Conservation (phyloP, 2,329 filamentous ascomycete species). For the Emmonsiellopsis sp. region DNA sequence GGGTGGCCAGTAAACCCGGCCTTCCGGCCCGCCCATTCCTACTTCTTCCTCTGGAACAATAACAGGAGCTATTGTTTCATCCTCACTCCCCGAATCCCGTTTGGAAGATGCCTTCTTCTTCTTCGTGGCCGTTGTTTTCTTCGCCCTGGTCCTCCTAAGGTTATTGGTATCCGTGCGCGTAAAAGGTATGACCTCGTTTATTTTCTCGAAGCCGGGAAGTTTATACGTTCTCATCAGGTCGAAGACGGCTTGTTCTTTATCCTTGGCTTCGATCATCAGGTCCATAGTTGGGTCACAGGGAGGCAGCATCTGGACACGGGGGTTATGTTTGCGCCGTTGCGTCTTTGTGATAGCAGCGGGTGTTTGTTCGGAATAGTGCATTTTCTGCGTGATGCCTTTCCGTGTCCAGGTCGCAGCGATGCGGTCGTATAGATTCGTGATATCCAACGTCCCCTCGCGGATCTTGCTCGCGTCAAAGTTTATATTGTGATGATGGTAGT, state of each 20-base stretch:
- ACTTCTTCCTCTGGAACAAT: slow-evolving; percentile 59
- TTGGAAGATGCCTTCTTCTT: slow-evolving; percentile 26
- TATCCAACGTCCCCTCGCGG: slow-evolving; percentile 76
- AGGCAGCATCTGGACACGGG: slow-evolving; percentile 68
- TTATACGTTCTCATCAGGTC: slow-evolving; percentile 85
- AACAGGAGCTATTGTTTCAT: slow-evolving; percentile 35
- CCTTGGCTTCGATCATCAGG: slow-evolving; percentile 98
- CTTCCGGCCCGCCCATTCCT: slow-evolving; percentile 74
- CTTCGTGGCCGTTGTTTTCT: slow-evolving; percentile 36
- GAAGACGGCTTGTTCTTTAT: slow-evolving; percentile 94
- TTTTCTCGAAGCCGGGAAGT: slow-evolving; percentile 65
- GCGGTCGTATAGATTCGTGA: slow-evolving; percentile 62
- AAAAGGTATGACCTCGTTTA: slow-evolving; percentile 70
- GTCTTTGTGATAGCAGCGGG: slow-evolving; percentile 65
- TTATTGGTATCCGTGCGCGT: slow-evolving; percentile 67
- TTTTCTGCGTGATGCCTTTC: slow-evolving; percentile 84
- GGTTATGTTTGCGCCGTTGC: slow-evolving; percentile 75
- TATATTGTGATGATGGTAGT: slow-evolving; percentile 95
- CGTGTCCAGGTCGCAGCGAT: slow-evolving; percentile 76
- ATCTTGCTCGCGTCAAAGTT: slow-evolving; percentile 64
- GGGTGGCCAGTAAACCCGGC: slow-evolving; percentile 80
- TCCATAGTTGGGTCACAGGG: slow-evolving; percentile 79
- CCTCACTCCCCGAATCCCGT: slow-evolving; percentile 8
- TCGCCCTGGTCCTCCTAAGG: slow-evolving; percentile 39
- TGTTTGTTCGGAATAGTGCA: slow-evolving; percentile 87